Evolutionary conservation across 2,329 filamentous ascomycete species (phyloP).

Genomic region (Trichoderma sp.): DNA sequence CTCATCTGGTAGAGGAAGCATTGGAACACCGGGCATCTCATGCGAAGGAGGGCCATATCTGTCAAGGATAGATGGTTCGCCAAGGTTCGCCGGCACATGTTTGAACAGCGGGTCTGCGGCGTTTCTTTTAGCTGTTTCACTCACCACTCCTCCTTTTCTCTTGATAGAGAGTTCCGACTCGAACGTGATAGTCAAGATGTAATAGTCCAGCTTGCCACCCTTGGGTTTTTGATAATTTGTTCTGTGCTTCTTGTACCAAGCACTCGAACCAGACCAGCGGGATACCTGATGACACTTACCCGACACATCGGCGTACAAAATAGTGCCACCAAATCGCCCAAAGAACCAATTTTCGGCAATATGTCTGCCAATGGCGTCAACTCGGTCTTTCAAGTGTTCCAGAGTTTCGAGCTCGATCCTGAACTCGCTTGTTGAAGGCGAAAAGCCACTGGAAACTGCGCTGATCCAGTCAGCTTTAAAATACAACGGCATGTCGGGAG

Average conservation of each 20-base stretch:
- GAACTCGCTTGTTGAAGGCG: conserved; percentile 29
- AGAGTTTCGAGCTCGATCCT: conserved; percentile 51
- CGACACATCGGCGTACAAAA: conserved; percentile 34
- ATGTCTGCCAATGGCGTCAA: conserved; percentile 45
- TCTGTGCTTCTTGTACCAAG: not conserved
- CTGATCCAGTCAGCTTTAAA: conserved; percentile 43
- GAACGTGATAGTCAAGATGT: conserved; percentile 45
- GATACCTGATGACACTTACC: conserved; percentile 31
- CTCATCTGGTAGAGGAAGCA: not conserved
- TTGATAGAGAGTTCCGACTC: conserved; percentile 26
- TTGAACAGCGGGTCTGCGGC: not conserved
- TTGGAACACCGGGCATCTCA: not conserved
- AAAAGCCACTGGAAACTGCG: not conserved
- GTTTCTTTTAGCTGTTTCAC: conserved; percentile 9
- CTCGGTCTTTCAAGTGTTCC: conserved; percentile 45
- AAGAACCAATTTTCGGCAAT: conserved; percentile 40
- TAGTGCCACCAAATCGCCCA: conserved; percentile 34
- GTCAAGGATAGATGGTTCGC: not conserved
- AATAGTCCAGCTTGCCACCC: conserved; percentile 41
- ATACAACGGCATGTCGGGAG: conserved; percentile 30
- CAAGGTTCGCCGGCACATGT: not conserved
- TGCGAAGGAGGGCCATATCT: not conserved
- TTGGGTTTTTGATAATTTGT: not conserved
- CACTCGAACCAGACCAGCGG: conserved; percentile 47
- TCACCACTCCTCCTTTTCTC: conserved; percentile 25